Base-by-base conservation (phyloP, 106 monocot genomes). In the Dioscorea alata region DNA sequence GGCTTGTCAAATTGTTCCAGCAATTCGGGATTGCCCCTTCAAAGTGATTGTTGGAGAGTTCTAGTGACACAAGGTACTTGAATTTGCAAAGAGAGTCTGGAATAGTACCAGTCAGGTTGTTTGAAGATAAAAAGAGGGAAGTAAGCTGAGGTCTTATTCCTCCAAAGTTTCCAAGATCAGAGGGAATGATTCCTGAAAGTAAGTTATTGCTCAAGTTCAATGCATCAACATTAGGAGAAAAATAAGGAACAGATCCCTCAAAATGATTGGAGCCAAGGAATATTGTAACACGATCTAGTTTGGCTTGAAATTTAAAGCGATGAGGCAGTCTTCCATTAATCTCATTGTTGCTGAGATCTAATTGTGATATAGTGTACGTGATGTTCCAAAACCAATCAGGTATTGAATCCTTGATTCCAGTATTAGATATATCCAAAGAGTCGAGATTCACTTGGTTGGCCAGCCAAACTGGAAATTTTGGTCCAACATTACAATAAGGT, bases 121-220 rank as follows among this genome's bases (percentile, higher is more conserved):
- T 73, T 14, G 17, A 9, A 33, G 64, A 73, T 15, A 73, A 21
- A 20, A 14, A 33, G 9, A 73, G 50, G 35, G 12, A 2, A 10
- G 0, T 13, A 3, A 73, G 17, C 3, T 17, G 1, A 34, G 33
- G 14, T 2, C 42, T 65, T 13, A 23, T 42, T 42, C 10, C 42
- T 10, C 6, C 10, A 10, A 42, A 20, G 10, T 65, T n/a, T 12
- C 42, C 33, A 48, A 24, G 21, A 3, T 12, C 48, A 51, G 48
- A 2, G 6, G 71, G 53, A 13, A 77, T 33, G 1, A 68, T 6
- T 48, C 73, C 68, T 6, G 67, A 73, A 7, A 79, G 18, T 6
- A 13, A 62, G 48, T 79, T 79, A 20, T 63, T 34, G 2, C 63
- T 32, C 6, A 79, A 54, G 57, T 73, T 48, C 14, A 79, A 2